Evolutionary conservation across 139 green algal genomes (phyloP), one percentile per base, ranked within the genome.

Genomic region (Micromonas commoda): DNA sequence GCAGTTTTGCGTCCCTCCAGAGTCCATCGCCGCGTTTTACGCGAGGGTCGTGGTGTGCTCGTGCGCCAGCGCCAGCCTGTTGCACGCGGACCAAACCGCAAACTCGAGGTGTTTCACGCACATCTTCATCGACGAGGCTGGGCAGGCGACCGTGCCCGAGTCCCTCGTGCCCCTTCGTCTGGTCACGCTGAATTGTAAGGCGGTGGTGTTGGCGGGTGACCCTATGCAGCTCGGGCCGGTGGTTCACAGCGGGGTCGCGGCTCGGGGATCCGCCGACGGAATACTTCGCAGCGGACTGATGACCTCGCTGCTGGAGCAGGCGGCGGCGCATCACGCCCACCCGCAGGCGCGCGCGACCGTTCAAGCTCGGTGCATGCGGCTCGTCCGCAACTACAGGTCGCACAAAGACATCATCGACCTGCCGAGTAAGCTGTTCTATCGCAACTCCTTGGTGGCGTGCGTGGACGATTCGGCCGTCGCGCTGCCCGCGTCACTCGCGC

Each of bases 401-500:
- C 90, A 93, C 72, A 39, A 65, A 5, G 73, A 64, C 26, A 83
- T 96, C 66, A 80, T 96, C 77, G 23, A 76, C 52, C 81, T 94
- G 57, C 88, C 91, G 45, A 86, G 73, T 71, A 54, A 66, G 24
- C 78, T 93, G 16, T 96, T 95, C 80, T 96, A 96, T 73, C 13
- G 80, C 29, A 77, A 74, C 32, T 61, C 82, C 71, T 82, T 90
- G 45, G 26, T 77, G 34, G 80, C 80, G 20, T 2, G 73, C 35
- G 79, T 81, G 23, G 6, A 6, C 67, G 67, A 52, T 5, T 9
- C 9, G 45, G 16, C 45, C 9, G 16, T 16, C 9, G 45, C 45
- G 45, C 45, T 57, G 45, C 45, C 45, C n/a, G n/a, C n/a, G n/a
- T n/a, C n/a, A n/a, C n/a, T n/a, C n/a, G n/a, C n/a, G n/a, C n/a